Evolutionary conservation across 2,329 filamentous ascomycete genomes (phyloP).

Genomic region (Dactylellina haptotyla): DNA sequence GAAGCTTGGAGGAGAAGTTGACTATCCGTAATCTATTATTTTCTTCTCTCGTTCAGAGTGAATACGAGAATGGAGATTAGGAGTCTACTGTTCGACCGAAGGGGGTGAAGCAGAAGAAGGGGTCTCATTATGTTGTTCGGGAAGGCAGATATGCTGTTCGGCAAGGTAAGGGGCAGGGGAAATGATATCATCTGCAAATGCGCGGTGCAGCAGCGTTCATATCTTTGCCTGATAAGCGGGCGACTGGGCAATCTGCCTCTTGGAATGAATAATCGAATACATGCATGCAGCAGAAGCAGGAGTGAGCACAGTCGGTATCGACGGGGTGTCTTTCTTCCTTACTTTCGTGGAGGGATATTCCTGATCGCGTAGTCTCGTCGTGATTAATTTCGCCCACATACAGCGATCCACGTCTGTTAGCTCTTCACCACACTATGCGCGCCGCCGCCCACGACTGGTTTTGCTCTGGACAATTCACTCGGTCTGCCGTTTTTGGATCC

Average conservation of each 20-base stretch:
- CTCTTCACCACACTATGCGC: neutral
- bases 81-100: neutral
- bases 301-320: neutral
- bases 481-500: constrained; percentile 38
- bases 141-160: neutral
- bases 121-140: too few species aligned
- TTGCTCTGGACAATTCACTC: constrained; percentile 22
- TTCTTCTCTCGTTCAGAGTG: neutral
- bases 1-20: constrained; percentile 23
- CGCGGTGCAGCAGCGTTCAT: neutral
- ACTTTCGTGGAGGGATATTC: neutral
- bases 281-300: neutral
- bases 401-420: too few species aligned
- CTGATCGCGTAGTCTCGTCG: neutral
- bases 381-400: neutral
- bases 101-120: neutral
- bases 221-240: constrained; percentile 31
- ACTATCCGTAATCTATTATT: neutral
- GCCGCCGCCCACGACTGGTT: neutral
- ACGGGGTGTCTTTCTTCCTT: neutral
- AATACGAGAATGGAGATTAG: neutral
- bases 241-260: constrained; percentile 26
- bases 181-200: constrained; percentile 15
- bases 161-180: constrained; percentile 10
- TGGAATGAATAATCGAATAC: constrained; percentile 39